Base-by-base conservation (phyloP, 2,329 filamentous ascomycete genomes). In the Aspergillus sp. region DNA sequence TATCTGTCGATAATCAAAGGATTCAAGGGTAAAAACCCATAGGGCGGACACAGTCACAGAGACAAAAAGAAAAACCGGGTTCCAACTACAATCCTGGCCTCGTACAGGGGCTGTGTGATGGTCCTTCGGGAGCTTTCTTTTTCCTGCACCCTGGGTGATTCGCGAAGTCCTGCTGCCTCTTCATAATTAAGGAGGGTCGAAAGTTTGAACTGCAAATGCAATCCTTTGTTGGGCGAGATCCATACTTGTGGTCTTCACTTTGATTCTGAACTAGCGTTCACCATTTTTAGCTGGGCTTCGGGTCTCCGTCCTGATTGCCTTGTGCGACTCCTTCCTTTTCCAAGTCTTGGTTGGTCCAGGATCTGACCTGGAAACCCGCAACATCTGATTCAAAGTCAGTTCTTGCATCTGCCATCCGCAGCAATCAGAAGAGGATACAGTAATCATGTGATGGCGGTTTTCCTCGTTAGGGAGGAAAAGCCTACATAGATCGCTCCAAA, bases 71-170 rank as follows among this genome's bases (percentile, higher is more conserved):
- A 17, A 38, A 19, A 28, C 38, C 50, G 15, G 57, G 54, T 45
- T 49, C 54, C 54, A 57, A 53, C 38, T 23, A 47, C 41, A 52
- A 61, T 54, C 47, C 47, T 57, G 15, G 47, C 49, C 47, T 43
- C 38, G 47, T 30, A 25, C n/a, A 30, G 30, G 19, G 45, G 9
- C 31, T 54, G 34, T 41, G 31, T 45, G 38, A 38, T 25, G 22
- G 25, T 54, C 23, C 46, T 54, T 54, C 38, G 52, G 53, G 34
- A 41, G 34, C 30, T 51, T 48, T 47, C 45, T 48, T 55, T 55
- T 48, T 47, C 43, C 41, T 55, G 13, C 11, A 28, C 17, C 47
- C 51, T 45, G 3, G 30, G 30, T 28, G 31, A 54, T 46, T 15
- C 23, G 13, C 23, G 23, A 30, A 46, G 46, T 25, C 46, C 46